Evolutionary conservation across 2,329 filamentous ascomycete genomes (phyloP), one percentile per base, ranked within the genome.

Genomic region (Canariomyces notabilis): DNA sequence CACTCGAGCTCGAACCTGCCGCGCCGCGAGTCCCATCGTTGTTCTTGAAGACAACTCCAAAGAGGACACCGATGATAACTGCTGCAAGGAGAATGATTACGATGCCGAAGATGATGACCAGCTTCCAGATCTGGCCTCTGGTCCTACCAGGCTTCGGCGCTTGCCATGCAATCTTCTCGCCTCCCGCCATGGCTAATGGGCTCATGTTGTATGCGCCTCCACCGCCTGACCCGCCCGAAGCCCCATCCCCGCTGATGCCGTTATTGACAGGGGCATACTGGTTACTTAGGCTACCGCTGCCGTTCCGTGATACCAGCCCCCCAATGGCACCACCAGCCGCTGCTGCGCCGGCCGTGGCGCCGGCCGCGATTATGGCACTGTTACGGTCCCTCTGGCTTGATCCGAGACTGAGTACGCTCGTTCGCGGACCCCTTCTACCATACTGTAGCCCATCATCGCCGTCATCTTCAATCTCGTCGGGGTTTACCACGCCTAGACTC

Each of bases 381-480:
- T 57, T 52, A 7, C 64, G 57, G 54, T 65, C 59, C 46, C 63
- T 63, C 29, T 64, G 64, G 38, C 66, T 74, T 18, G 73, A 70
- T 32, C 71, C 68, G 7, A 80, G 66, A 48, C 77, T 80, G 29
- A 84, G 65, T 63, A 83, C 76, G 29, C 84, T 82, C 53, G 72
- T 76, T 49, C 77, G 74, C 62, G 73, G 70, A 0, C 54, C 54
- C 22, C 57, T 63, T 66, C 59, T 61, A 38, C 64, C 68, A 56
- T 77, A 82, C 4, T 77, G 74, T 42, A 93, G 75, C 1, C 85
- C 89, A 62, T 95, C 90, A 59, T 95, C 90, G 21, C 87, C 89
- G 60, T 96, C 90, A 62, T 95, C 90, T 18, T 78, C 79, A 53
- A 95, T 90, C 12, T 83, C 82, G 59, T 86, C 80, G 2, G 89